These are phyloP conservation scores for Phyllosticta citriasiana DNA, from an alignment of 2,329 filamentous ascomycete species.

Conservation along the genomic window DNA sequence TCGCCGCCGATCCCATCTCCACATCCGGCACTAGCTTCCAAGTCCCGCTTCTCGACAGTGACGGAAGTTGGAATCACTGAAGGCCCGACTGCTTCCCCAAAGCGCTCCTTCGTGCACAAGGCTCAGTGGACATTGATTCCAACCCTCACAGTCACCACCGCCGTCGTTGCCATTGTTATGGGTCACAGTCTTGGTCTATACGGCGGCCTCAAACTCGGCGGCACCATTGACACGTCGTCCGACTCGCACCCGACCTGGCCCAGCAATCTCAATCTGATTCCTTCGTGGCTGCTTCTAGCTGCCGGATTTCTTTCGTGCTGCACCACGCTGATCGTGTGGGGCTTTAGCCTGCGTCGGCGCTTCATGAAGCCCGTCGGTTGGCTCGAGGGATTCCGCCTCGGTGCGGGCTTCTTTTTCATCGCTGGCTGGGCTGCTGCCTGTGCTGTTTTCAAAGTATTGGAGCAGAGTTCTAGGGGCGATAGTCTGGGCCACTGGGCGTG, in stretches of 20 bases:
- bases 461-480: neutral
- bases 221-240: neutral
- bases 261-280: neutral
- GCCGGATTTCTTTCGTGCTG: conserved; percentile 1
- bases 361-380: conserved; percentile 13
- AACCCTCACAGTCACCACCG: neutral
- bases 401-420: conserved; percentile 12
- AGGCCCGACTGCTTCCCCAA: neutral
- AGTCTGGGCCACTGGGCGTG: conserved; percentile 1
- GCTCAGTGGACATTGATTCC: conserved; percentile 4
- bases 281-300: conserved; percentile 6
- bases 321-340: neutral
- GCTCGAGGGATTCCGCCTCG: conserved; percentile 7
- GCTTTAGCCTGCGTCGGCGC: conserved; percentile 9
- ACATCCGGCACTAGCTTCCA: neutral
- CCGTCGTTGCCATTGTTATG: conserved; percentile 1
- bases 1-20: neutral
- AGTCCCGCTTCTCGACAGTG: conserved; percentile 1
- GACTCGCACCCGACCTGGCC: conserved; percentile 3
- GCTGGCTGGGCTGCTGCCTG: conserved; percentile 17
- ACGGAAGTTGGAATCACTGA: neutral
- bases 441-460: conserved; percentile 16
- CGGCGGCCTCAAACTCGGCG: conserved; percentile 1
- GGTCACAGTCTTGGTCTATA: conserved; percentile 7
- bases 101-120: neutral